A percentile compares a stretch with the other conserved stretches of the same genome.
These are phyloP conservation scores for Pestalotiopsis sp. DNA, from an alignment of 2,329 filamentous ascomycete species.

Conservation along the genomic window DNA sequence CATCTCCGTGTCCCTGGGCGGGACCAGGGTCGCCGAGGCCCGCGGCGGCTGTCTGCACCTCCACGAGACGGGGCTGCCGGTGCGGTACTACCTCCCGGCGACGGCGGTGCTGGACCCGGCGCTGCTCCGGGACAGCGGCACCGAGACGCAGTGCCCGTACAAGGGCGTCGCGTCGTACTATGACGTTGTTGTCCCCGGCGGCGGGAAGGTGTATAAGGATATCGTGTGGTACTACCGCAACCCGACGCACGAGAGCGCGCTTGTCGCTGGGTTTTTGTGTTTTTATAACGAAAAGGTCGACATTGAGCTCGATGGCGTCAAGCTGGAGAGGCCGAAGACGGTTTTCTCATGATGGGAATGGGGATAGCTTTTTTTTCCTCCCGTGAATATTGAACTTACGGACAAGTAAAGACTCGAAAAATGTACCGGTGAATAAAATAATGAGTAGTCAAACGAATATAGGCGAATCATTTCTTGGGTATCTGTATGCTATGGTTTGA, in stretches of 20 bases:
- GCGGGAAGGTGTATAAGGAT: constrained; percentile 37
- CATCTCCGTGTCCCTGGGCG: constrained; percentile 44
- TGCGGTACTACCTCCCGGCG: constrained; percentile 61
- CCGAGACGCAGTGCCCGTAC: constrained; percentile 65
- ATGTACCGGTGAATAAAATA: too few relatives aligned
- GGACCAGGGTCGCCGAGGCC: constrained; percentile 45
- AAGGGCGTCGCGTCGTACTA: constrained; percentile 70
- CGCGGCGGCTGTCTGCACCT: constrained; percentile 53
- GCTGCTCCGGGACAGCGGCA: constrained; percentile 50
- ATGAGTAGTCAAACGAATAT: too few relatives aligned
- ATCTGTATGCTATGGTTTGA: too few relatives aligned
- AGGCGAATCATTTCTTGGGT: too few relatives aligned
- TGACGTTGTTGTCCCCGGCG: constrained; percentile 47
- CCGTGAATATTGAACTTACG: too few relatives aligned
- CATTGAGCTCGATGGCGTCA: constrained; percentile 56
- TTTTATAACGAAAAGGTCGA: constrained; percentile 73
- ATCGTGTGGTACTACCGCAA: constrained; percentile 65
- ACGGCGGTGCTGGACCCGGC: constrained; percentile 46
- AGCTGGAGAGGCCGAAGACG: constrained; percentile 32
- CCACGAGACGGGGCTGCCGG: constrained; percentile 61
- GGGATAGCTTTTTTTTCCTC: too few relatives aligned
- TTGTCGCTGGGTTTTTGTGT: constrained; percentile 58
- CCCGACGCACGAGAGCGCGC: constrained; percentile 58
- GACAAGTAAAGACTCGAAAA: too few relatives aligned
- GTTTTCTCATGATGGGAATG: constrained; percentile 20